Evolutionary conservation across 768 basidiomycete genomes (phyloP), one percentile per base, ranked within the genome.

Genomic region (Glaciozyma antarctica): DNA sequence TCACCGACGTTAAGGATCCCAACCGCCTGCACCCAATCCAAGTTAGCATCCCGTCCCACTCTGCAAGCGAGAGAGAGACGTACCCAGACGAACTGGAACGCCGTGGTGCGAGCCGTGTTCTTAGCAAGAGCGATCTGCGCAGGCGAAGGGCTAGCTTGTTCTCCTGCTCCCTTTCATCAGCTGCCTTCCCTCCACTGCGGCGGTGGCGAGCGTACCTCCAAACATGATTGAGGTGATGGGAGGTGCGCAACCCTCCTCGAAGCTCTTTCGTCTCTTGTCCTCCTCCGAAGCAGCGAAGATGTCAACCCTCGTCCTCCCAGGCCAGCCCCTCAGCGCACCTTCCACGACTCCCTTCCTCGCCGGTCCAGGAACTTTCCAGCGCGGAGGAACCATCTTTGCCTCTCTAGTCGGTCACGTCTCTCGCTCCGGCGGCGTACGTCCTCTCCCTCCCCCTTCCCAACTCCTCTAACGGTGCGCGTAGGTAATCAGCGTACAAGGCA

Each of bases 241-340:
- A 41, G 38, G 13, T 2, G 38, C 2, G 32, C 38, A 41, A 41
- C 10, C n/a, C 10, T 12, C 10, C 13, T 5, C 38, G 38, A 41
- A 41, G 12, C 12, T 6, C 38, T 41, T 41, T 15, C 38, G 2
- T 41, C 38, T 41, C 7, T 41, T 41, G 38, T 15, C 49, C 63
- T 38, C 49, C 34, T 22, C 48, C 43, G 38, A 24, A 8, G 21
- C 8, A 10, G 24, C 28, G 9, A 52, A 60, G 51, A 80, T 80
- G 77, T 65, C 74, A 32, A 72, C 75, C 48, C 70, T 73, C 24
- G 77, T 88, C 47, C 79, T 92, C 7, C 90, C 90, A 62, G 90
- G 90, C 12, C 90, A 92, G 77, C 87, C 86, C 13, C 80, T 91
- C 58, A 76, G 79, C 12, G 74, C 84, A 1, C 82, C 83, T 8